phyloP scores from a whole-genome alignment of 1,284 basidiomycete species.

The Cryptococcus hybrid region DNA sequence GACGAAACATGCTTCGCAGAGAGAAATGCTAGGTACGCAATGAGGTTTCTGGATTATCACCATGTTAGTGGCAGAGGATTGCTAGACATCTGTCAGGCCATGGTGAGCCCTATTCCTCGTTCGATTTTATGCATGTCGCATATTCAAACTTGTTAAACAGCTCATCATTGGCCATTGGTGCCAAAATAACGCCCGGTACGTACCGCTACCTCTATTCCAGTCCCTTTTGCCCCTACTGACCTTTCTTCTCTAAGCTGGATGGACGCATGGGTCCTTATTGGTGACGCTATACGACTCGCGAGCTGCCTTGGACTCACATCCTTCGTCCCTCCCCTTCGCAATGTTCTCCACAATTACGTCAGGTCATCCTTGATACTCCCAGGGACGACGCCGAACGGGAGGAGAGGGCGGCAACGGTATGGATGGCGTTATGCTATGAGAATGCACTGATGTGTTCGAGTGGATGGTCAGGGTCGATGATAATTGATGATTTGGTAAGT shows the following conservation, averaged over 20 bases:
- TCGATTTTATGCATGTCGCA: neutral
- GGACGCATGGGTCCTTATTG: slow-evolving; percentile 36
- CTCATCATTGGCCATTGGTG: slow-evolving; percentile 22
- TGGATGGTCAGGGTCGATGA: slow-evolving; percentile 30
- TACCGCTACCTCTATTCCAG: slow-evolving; percentile 31
- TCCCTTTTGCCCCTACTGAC: slow-evolving; percentile 47
- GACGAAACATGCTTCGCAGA: slow-evolving; percentile 28
- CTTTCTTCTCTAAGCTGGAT: slow-evolving; percentile 46
- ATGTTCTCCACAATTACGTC: slow-evolving; percentile 3
- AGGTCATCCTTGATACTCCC: slow-evolving; percentile 21
- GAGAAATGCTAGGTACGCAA: slow-evolving; percentile 23
- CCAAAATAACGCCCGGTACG: slow-evolving; percentile 21
- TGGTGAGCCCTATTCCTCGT: slow-evolving; percentile 10
- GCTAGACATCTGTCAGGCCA: slow-evolving; percentile 32
- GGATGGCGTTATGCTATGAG: slow-evolving; percentile 23
- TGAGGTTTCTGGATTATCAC: slow-evolving; percentile 19
- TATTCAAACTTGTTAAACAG: slow-evolving; percentile 2
- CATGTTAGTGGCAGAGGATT: slow-evolving; percentile 17
- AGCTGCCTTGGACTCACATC: slow-evolving; percentile 31
- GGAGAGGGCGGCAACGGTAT: slow-evolving; percentile 30
- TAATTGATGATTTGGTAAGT: slow-evolving; percentile 39
- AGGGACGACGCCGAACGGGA: slow-evolving; percentile 33
- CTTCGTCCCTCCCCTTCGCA: slow-evolving; percentile 9
- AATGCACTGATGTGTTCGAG: slow-evolving; percentile 18
- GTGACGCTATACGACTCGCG: slow-evolving; percentile 18